A percentile compares a stretch with the other conserved stretches of the same genome.
Conservation (phyloP, 768 basidiomycete species). For the Megacollybia marginata region DNA sequence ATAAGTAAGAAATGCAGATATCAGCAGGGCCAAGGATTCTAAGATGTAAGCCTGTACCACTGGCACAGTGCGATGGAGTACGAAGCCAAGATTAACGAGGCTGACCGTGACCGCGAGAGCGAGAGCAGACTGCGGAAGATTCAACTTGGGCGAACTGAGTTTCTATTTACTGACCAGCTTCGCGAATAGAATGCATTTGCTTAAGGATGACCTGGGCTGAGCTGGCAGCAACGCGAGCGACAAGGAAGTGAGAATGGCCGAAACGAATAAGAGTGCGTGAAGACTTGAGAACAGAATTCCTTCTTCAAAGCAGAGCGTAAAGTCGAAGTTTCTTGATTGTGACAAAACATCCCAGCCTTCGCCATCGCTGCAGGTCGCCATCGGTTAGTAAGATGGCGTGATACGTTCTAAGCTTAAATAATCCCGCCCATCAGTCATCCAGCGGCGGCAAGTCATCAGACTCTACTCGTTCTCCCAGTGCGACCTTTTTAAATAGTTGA, state of each 20-base stretch:
- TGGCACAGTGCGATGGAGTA: constrained; percentile 32
- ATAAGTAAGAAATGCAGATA: constrained; percentile 45
- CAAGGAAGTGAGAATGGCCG: constrained; percentile 23
- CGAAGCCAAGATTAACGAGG: constrained; percentile 30
- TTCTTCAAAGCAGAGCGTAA: constrained; percentile 79
- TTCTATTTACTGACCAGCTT: constrained; percentile 54
- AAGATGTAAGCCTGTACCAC: constrained; percentile 48
- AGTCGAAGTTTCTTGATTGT: constrained; percentile 54
- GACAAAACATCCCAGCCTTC: constrained; percentile 70
- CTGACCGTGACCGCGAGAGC: constrained; percentile 40
- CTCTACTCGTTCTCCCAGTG: constrained; percentile 48
- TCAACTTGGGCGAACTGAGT: neutral
- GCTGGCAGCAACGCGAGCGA: constrained; percentile 21
- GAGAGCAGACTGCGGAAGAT: constrained; percentile 35
- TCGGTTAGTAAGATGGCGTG: constrained; percentile 7
- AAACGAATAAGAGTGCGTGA: constrained; percentile 36
- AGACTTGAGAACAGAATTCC: constrained; percentile 53
- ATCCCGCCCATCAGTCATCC: no score
- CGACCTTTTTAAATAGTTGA: constrained; percentile 63
- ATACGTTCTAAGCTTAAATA: no score
- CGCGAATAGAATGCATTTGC: constrained; percentile 40
- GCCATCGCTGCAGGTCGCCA: constrained; percentile 41
- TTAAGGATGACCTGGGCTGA: constrained; percentile 31
- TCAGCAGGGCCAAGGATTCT: constrained; percentile 46
- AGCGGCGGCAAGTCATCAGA: constrained; percentile 64